Conservation (phyloP, 139 green algal species). For the Nannochloris sp. region DNA sequence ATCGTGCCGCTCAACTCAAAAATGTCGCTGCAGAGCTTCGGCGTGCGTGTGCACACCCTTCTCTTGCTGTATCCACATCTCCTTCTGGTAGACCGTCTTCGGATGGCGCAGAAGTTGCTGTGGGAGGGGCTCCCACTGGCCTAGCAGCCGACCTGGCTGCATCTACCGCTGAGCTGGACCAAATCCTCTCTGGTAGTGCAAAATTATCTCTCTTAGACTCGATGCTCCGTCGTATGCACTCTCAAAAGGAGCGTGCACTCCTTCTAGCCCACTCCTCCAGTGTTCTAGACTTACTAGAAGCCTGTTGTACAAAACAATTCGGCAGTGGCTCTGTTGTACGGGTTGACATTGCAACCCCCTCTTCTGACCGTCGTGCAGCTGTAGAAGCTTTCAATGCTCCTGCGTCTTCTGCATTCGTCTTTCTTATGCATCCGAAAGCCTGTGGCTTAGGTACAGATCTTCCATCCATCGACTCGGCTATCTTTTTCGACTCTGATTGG, state of each 20-base stretch:
- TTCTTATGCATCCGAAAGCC: constrained; percentile 46
- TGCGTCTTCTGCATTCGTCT: constrained; percentile 26
- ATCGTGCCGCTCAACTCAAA: constrained; percentile 35
- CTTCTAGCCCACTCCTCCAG: constrained; percentile 46
- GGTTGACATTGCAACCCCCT: constrained; percentile 40
- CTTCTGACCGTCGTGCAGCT: constrained; percentile 31
- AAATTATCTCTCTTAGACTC: constrained; percentile 61
- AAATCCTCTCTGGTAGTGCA: constrained; percentile 24
- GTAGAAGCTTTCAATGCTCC: constrained; percentile 44
- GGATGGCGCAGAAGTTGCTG: background rate
- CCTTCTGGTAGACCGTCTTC: background rate
- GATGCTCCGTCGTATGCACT: constrained; percentile 40
- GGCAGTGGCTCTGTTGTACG: constrained; percentile 21
- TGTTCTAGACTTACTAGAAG: constrained; percentile 45
- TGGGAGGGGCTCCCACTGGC: background rate
- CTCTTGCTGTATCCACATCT: background rate
- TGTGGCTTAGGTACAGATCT: constrained; percentile 71
- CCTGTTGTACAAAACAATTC: constrained; percentile 29
- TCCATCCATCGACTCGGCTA: constrained; percentile 29
- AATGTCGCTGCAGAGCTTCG: constrained; percentile 48
- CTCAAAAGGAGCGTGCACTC: constrained; percentile 34
- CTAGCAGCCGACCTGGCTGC: background rate
- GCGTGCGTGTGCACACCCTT: constrained; percentile 39
- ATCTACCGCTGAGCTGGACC: background rate
- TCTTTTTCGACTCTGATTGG: constrained; percentile 74